phyloP scores from a whole-genome alignment of 495 filamentous ascomycete species.

The Neurospora pannonica region DNA sequence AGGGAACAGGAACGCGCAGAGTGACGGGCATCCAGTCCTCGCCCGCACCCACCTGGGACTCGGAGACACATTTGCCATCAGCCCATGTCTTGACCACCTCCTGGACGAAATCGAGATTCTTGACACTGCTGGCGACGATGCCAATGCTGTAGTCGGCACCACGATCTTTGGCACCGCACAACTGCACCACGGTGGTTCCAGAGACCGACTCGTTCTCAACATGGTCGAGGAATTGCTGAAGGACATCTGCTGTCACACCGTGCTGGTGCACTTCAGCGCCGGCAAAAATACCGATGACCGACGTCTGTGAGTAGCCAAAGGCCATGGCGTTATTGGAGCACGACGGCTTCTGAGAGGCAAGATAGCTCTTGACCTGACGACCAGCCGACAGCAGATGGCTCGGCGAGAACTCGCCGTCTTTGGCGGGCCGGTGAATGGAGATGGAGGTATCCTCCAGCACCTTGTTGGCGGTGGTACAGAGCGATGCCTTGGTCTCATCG shows the following conservation, averaged over 20 bases:
- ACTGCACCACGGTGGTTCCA: conserved; percentile 18
- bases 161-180: conserved; percentile 14
- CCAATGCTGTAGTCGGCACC: conserved; percentile 20
- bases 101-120: conserved; percentile 19
- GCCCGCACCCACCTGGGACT: conserved; percentile 3
- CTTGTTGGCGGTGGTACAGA: background rate
- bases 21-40: conserved; percentile 6
- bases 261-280: conserved; percentile 5
- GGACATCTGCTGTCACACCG: background rate
- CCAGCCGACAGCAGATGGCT: conserved; percentile 1
- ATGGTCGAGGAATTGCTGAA: conserved; percentile 4
- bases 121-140: conserved; percentile 17
- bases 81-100: conserved; percentile 20
- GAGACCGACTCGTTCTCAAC: conserved; percentile 10
- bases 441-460: background rate
- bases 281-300: conserved; percentile 2
- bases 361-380: background rate
- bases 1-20: conserved; percentile 7
- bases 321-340: conserved; percentile 1
- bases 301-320: conserved; percentile 4
- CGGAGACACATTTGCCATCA: conserved; percentile 16
- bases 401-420: background rate
- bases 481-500: background rate
- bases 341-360: background rate
- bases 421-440: background rate